Conservation (phyloP, 2,329 filamentous ascomycete species). For the Fusarium nisikadoi region DNA sequence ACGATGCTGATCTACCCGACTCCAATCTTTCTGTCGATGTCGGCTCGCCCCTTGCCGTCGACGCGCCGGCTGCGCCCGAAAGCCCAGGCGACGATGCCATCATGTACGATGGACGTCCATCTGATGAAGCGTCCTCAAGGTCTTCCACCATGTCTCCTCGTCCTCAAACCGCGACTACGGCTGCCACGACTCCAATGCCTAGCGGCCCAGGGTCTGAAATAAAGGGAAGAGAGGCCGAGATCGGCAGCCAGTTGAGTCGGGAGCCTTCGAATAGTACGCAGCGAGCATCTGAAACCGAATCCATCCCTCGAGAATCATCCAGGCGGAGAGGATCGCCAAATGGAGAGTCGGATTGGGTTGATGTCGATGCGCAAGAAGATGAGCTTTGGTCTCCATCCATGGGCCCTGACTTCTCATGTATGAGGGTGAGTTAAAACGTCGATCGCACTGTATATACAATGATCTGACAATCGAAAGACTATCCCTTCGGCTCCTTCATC, state of each 20-base stretch:
- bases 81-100: constrained; percentile 40
- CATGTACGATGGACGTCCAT: constrained; percentile 41
- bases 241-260: constrained; percentile 38
- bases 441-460: neutral
- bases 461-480: constrained; percentile 59
- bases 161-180: constrained; percentile 50
- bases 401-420: constrained; percentile 52
- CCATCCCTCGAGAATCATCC: constrained; percentile 18
- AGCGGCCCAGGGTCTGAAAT: constrained; percentile 46
- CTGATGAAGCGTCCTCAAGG: constrained; percentile 49
- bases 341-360: constrained; percentile 38
- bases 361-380: constrained; percentile 43
- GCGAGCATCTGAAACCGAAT: constrained; percentile 33
- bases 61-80: constrained; percentile 35
- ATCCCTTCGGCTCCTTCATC: constrained; percentile 85
- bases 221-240: constrained; percentile 49
- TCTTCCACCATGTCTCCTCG: constrained; percentile 58
- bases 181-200: constrained; percentile 49
- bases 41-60: constrained; percentile 36
- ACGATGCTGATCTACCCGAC: constrained; percentile 35
- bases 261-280: constrained; percentile 37
- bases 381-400: constrained; percentile 51
- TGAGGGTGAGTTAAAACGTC: constrained; percentile 47
- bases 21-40: constrained; percentile 33
- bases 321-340: constrained; percentile 29